Evolutionary conservation across 306 rosid species (phyloP).

Genomic region (barrel medic (Medicago truncatula)): MtrunA17r5.0-ANR NC_053045.1:61068501-61069000

Average conservation of each 20-base stretch:
- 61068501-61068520: constrained; percentile 52
- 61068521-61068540: constrained; percentile 30
- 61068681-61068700: neutral
- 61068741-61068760: constrained; percentile 47
- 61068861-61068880: constrained; percentile 94
- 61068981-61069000: constrained; percentile 16
- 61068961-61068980: constrained; percentile 18
- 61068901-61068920: constrained; percentile 97
- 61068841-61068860: constrained; percentile 79
- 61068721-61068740: constrained; percentile 62
- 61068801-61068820: constrained; percentile 50
- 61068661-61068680: constrained; percentile 9
- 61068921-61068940: constrained; percentile 86
- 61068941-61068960: constrained; percentile 80
- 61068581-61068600: constrained; percentile 46
- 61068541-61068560: constrained; percentile 19
- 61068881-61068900: constrained; percentile 86
- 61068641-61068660: constrained; percentile 28
- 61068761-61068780: constrained; percentile 55
- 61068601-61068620: constrained; percentile 41
- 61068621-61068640: constrained; percentile 37
- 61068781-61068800: constrained; percentile 42
- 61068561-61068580: constrained; percentile 37
- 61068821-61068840: constrained; percentile 58
- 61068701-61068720: constrained; percentile 28